Base-by-base conservation (phyloP, 805 yeast genomes). In the Candida corydali region DNA sequence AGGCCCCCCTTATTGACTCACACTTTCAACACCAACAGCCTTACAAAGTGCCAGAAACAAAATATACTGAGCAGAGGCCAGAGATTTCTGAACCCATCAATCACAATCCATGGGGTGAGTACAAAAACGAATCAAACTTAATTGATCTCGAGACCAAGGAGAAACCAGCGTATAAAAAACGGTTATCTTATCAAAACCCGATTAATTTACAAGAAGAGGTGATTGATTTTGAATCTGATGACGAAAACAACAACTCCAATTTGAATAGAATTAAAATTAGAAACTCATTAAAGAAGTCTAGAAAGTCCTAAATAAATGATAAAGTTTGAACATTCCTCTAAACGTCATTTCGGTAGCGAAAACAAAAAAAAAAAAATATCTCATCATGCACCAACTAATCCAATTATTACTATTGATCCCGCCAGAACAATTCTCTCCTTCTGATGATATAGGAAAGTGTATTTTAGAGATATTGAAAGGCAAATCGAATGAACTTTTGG, bases 201-300 rank as follows among this genome's bases (percentile, higher is more conserved):
- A 45, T 65, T 26, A 56, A 47, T 18, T 59, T 66, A 20, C 63
- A 64, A 41, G 72, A 68, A 44, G 70, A 68, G 41, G 69, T 66
- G 3, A 59, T 68, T 38, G 73, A 68, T 44, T 68, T 65, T 55
- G 73, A 66, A 1, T 64, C 70, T 9, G 73, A 68, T 42, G 72
- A 68, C 43, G 73, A 68, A 38, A 61, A 59, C 38, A 53, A 57
- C 33, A 53, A 53, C 11, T 59, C 67, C 1, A 49, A 49, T 17
- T 61, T 68, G 71, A 67, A 52, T 45, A 46, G 73, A 12, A 47
- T 68, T 23, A 55, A 69, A 9, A 68, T 68, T 27, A 48, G 73
- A 37, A 56, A 58, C 29, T 62, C 71, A 4, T 51, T 68, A 36
- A 59, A 50, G 47, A 58, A 53, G 28, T 47, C 55, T 16, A 49